These are phyloP conservation scores for Saccharomyces kudriavzevii DNA, from an alignment of 805 yeast genomes.

Conservation along the genomic window DNA sequence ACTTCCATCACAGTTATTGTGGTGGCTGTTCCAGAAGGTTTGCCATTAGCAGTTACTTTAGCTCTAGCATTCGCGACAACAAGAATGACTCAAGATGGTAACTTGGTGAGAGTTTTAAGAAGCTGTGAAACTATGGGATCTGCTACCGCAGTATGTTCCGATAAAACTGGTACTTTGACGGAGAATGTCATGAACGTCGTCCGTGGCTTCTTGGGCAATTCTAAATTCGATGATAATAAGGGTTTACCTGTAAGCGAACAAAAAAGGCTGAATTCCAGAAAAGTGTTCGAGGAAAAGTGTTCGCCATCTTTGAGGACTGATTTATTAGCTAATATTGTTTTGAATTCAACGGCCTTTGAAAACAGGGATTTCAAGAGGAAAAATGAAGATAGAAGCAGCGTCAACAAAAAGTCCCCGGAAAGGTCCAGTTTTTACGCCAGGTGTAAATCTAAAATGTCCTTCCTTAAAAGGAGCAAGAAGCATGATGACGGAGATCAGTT, in stretches of 20 bases:
- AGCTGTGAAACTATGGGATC: constrained; percentile 99
- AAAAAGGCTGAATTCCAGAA: background rate
- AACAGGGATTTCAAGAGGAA: constrained; percentile 33
- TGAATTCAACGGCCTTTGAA: constrained; percentile 90
- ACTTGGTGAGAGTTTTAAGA: constrained; percentile 84
- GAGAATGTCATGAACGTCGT: constrained; percentile 91
- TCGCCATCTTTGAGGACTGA: constrained; percentile 13
- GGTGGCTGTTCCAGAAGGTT: constrained; percentile 99
- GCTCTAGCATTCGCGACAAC: constrained; percentile 98
- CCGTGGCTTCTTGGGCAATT: constrained; percentile 56
- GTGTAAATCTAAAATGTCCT: background rate
- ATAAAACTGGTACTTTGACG: constrained; percentile 94
- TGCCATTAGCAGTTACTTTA: constrained; percentile 93
- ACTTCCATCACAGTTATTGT: constrained; percentile 89
- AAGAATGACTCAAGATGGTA: constrained; percentile 94
- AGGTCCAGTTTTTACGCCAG: background rate
- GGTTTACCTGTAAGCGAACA: background rate
- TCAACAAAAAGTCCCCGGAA: background rate
- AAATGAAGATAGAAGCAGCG: background rate
- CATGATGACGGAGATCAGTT: constrained; percentile 9
- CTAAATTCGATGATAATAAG: constrained; percentile 45
- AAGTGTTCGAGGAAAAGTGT: constrained; percentile 4
- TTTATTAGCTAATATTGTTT: constrained; percentile 49
- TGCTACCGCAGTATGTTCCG: constrained; percentile 94
- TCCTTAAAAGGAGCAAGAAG: constrained; percentile 1